These are phyloP conservation scores for Magnolia sinica DNA, from an alignment of 164 flowering plant species.

Conservation along the genomic window DNA sequence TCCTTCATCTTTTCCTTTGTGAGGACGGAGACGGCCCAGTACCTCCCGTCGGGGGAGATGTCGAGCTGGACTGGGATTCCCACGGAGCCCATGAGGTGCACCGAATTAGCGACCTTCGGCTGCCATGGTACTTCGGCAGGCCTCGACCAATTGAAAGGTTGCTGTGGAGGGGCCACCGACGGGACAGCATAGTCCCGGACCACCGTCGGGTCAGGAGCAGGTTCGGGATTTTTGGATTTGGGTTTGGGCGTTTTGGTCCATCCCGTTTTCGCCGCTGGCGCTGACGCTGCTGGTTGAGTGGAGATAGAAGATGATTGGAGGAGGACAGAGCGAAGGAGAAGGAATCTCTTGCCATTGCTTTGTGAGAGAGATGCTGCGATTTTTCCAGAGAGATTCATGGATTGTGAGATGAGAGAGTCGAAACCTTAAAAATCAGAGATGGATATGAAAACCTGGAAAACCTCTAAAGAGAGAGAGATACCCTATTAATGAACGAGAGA, in stretches of 20 bases:
- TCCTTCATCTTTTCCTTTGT: constrained; percentile 18
- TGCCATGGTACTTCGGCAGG: constrained; percentile 65
- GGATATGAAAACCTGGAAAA: no score
- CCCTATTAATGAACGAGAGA: not conserved
- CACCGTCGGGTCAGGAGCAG: not conserved
- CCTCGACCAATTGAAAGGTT: constrained; percentile 30
- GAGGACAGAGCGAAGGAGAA: constrained; percentile 3
- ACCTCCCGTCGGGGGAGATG: constrained; percentile 41
- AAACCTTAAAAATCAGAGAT: not conserved
- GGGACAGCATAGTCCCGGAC: not conserved
- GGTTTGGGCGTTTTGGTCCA: constrained; percentile 2
- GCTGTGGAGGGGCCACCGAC: not conserved
- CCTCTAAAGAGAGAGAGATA: not conserved
- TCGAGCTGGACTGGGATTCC: constrained; percentile 41
- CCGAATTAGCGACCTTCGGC: constrained; percentile 51
- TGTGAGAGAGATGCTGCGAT: constrained; percentile 7
- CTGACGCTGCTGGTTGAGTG: constrained; percentile 2
- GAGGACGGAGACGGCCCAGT: constrained; percentile 54
- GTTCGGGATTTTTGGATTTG: not conserved
- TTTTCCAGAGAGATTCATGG: constrained; percentile 17
- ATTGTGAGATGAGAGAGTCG: not conserved
- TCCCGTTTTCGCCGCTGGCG: not conserved
- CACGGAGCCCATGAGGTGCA: constrained; percentile 49
- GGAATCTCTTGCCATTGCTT: constrained; percentile 4
- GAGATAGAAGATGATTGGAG: constrained; percentile 9